Conservation (phyloP, 768 basidiomycete species). For the Tylopilus sp. region DNA sequence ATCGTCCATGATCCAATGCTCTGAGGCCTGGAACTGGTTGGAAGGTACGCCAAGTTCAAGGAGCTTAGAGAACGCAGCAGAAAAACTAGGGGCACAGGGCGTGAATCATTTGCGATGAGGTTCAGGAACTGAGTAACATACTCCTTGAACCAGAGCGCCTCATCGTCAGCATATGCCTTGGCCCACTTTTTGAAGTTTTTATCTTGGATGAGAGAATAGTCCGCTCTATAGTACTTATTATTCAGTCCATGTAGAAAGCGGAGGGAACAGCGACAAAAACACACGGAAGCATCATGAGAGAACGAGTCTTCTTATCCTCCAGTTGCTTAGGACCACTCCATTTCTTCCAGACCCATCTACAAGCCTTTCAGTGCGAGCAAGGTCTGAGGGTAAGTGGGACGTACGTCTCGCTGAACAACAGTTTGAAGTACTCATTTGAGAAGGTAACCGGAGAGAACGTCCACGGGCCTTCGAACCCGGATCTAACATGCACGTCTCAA, state of each 20-base stretch:
- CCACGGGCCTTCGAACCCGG: slow-evolving; percentile 90
- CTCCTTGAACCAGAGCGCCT: slow-evolving; percentile 93
- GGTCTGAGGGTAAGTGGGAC: slow-evolving; percentile 2
- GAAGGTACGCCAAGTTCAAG: slow-evolving; percentile 93
- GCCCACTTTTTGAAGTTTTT: slow-evolving; percentile 90
- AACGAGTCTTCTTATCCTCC: slow-evolving; percentile 84
- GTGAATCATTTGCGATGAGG: not conserved
- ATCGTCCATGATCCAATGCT: slow-evolving; percentile 66
- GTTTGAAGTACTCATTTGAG: slow-evolving; percentile 83
- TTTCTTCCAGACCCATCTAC: slow-evolving; percentile 88
- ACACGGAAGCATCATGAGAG: slow-evolving; percentile 95
- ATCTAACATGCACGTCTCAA: slow-evolving; percentile 34
- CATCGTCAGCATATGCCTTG: slow-evolving; percentile 81
- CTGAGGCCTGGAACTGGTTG: slow-evolving; percentile 66
- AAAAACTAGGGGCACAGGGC: slow-evolving; percentile 59
- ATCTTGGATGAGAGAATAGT: slow-evolving; percentile 86
- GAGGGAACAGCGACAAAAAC: slow-evolving; percentile 27
- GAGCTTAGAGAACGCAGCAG: slow-evolving; percentile 69
- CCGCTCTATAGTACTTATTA: slow-evolving; percentile 48
- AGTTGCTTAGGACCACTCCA: slow-evolving; percentile 94
- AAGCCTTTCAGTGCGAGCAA: not conserved
- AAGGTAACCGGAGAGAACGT: slow-evolving; percentile 90
- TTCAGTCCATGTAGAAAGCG: not conserved
- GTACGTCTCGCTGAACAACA: slow-evolving; percentile 84
- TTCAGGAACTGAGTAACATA: slow-evolving; percentile 37